These are phyloP conservation scores for Pseudozyma sp. DNA, from an alignment of 1,284 basidiomycete species.

Conservation along the genomic window DNA sequence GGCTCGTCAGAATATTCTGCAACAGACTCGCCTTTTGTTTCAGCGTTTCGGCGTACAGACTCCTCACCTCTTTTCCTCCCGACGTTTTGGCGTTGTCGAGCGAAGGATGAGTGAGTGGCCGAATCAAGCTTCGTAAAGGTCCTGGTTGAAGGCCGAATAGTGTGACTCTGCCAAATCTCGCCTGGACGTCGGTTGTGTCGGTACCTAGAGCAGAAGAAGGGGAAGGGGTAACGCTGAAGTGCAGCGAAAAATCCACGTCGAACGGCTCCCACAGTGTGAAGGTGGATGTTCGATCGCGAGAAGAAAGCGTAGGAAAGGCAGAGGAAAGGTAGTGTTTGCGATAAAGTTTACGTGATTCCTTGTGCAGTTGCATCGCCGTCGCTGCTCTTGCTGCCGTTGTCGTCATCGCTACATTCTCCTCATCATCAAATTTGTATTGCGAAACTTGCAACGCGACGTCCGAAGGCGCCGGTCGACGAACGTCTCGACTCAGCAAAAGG, in stretches of 20 bases:
- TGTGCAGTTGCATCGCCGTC: slow-evolving; percentile 7
- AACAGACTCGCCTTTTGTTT: slow-evolving; percentile 44
- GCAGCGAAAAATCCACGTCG: slow-evolving; percentile 46
- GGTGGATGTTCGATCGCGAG: slow-evolving; percentile 9
- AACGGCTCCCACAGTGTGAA: slow-evolving; percentile 43
- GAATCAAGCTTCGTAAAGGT: slow-evolving; percentile 29
- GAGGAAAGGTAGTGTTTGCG: slow-evolving; percentile 12
- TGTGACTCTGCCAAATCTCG: slow-evolving; percentile 12
- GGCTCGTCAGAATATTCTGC: slow-evolving; percentile 33
- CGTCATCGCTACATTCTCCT: too few relatives aligned
- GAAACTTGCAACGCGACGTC: slow-evolving; percentile 5
- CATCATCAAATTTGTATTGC: not conserved
- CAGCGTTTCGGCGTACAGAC: slow-evolving; percentile 59
- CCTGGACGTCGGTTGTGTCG: not conserved
- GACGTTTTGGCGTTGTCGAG: not conserved
- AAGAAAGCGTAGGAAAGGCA: slow-evolving; percentile 27
- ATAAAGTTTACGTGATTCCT: slow-evolving; percentile 32
- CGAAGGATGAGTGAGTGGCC: slow-evolving; percentile 22
- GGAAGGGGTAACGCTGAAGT: slow-evolving; percentile 18
- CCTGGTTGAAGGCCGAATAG: slow-evolving; percentile 50
- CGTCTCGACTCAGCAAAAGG: slow-evolving; percentile 28
- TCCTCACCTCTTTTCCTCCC: slow-evolving; percentile 18
- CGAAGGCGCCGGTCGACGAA: not conserved
- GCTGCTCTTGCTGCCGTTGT: not conserved
- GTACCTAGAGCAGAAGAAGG: not conserved